These are phyloP conservation scores for Backusella parvicylindrica DNA, from an alignment of 192 early-diverging fungal species.

Conservation along the genomic window DNA sequence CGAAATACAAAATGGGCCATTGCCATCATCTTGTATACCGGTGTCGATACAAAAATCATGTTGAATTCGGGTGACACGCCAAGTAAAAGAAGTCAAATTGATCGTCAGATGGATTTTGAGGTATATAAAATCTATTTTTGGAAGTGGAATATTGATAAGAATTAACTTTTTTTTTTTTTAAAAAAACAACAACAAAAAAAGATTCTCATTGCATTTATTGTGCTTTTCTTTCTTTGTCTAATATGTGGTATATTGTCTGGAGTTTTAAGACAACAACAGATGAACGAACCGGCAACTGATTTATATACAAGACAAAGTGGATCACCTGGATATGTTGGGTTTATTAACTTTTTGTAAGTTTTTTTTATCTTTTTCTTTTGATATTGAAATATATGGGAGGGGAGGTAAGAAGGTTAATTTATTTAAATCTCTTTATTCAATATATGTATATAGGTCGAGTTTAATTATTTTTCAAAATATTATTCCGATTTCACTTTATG, in stretches of 20 bases:
- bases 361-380: background rate
- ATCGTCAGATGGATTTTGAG: slow-evolving; percentile 70
- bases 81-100: slow-evolving; percentile 76
- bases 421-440: background rate
- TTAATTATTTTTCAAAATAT: slow-evolving; percentile 96
- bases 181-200: slow-evolving; percentile 3
- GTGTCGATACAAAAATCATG: slow-evolving; percentile 88
- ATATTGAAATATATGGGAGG: too few relatives aligned
- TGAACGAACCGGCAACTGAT: background rate
- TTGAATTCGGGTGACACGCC: slow-evolving; percentile 89
- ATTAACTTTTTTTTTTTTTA: background rate
- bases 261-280: slow-evolving; percentile 17
- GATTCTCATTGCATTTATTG: slow-evolving; percentile 53
- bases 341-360: slow-evolving; percentile 38
- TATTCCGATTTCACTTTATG: slow-evolving; percentile 94
- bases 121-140: background rate
- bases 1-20: slow-evolving; percentile 91
- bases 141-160: background rate
- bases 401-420: too few relatives aligned
- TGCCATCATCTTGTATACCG: slow-evolving; percentile 81
- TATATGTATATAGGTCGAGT: slow-evolving; percentile 36
- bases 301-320: slow-evolving; percentile 14
- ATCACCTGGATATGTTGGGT: slow-evolving; percentile 21
- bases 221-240: slow-evolving; percentile 49
- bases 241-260: slow-evolving; percentile 49